Percentiles rank a stretch among this genome's conserved stretches.
These are phyloP conservation scores for Stereum hirsutum DNA, from an alignment of 1,284 basidiomycete genomes.

Conservation along the genomic window DNA sequence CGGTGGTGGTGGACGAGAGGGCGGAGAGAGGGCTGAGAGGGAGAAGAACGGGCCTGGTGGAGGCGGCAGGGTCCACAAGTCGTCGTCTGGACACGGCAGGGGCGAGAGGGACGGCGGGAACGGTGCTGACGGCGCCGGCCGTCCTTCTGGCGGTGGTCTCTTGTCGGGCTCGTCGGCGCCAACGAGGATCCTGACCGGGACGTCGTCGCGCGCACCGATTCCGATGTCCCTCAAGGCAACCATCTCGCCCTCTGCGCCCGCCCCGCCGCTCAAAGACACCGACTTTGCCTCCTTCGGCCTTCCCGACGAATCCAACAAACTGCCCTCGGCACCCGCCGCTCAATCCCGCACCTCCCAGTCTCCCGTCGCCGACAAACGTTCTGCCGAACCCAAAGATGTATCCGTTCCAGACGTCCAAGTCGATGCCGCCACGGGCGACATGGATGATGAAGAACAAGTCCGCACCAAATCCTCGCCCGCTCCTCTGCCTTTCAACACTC, in stretches of 20 bases:
- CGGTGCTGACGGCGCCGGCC: constrained; percentile 17
- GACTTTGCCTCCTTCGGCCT: constrained; percentile 67
- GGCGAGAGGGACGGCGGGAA: constrained; percentile 6
- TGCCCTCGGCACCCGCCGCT: constrained; percentile 37
- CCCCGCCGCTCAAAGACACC: constrained; percentile 64
- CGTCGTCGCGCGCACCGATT: constrained; percentile 48
- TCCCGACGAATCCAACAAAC: constrained; percentile 41
- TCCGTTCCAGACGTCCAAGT: too few relatives aligned
- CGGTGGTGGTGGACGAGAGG: constrained; percentile 26
- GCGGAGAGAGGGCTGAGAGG: constrained; percentile 31
- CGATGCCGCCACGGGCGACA: too few relatives aligned
- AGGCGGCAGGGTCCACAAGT: too few relatives aligned
- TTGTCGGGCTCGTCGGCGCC: constrained; percentile 46
- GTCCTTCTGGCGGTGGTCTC: constrained; percentile 40
- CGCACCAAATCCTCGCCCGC: constrained; percentile 17
- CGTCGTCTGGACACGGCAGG: constrained; percentile 14
- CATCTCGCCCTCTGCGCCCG: constrained; percentile 70
- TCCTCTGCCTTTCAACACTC: constrained; percentile 43
- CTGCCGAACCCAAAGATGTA: constrained; percentile 6
- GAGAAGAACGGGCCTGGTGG: constrained; percentile 16
- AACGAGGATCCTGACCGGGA: constrained; percentile 31
- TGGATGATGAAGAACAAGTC: constrained; percentile 6
- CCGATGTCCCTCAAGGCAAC: constrained; percentile 60
- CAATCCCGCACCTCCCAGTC: constrained; percentile 18
- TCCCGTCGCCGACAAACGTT: constrained; percentile 3